These are phyloP conservation scores for Tremella mesenterica DNA, from an alignment of 768 basidiomycete genomes.

Conservation along the genomic window DNA sequence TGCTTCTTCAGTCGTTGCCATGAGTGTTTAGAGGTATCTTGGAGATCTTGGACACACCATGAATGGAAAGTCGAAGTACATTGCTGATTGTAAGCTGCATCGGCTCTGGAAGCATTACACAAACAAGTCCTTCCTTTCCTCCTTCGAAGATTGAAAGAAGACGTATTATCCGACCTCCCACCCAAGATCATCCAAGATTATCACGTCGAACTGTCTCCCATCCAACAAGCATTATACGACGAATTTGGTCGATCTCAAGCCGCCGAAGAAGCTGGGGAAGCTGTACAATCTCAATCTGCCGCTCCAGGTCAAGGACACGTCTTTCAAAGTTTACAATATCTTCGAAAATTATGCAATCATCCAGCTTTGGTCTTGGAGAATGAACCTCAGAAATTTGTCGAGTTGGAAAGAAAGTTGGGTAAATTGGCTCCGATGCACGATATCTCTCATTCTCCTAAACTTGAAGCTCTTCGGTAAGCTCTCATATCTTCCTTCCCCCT, in stretches of 20 bases:
- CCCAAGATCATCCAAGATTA: constrained; percentile 99
- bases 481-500: too few relatives aligned
- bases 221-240: constrained; percentile 91
- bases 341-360: constrained; percentile 96
- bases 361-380: constrained; percentile 81
- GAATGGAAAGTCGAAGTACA: too few relatives aligned
- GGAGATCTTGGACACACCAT: too few relatives aligned
- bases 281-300: constrained; percentile 49
- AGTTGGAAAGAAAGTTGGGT: constrained; percentile 15
- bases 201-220: constrained; percentile 89
- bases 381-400: constrained; percentile 49
- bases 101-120: constrained; percentile 90
- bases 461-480: constrained; percentile 76
- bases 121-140: constrained; percentile 99
- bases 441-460: constrained; percentile 85
- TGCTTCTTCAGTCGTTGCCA: too few relatives aligned
- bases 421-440: constrained; percentile 51
- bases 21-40: too few relatives aligned
- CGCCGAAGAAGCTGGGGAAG: constrained; percentile 56
- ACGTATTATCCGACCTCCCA: constrained; percentile 87
- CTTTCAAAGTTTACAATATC: constrained; percentile 93
- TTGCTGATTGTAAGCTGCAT: constrained; percentile 55
- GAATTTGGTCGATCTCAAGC: constrained; percentile 79
- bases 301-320: constrained; percentile 56
- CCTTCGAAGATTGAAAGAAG: constrained; percentile 90